phyloP scores from a whole-genome alignment of 2,329 filamentous ascomycete species.

The Penicillium palitans region DNA sequence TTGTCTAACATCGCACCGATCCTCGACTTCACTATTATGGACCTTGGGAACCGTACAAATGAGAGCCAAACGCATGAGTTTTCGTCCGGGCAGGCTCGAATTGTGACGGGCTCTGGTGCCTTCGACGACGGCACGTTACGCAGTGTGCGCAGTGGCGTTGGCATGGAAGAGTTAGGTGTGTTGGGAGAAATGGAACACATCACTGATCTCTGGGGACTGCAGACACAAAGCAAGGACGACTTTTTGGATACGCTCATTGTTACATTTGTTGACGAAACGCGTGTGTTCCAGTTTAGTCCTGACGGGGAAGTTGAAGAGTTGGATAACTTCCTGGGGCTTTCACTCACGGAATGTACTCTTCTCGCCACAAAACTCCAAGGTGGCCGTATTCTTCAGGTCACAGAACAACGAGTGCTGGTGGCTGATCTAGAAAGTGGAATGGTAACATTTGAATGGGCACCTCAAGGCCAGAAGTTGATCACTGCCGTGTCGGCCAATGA shows the following conservation, averaged over 20 bases:
- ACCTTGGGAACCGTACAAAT: constrained; percentile 82
- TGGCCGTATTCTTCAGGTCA: constrained; percentile 73
- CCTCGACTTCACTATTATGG: constrained; percentile 92
- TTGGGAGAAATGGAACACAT: constrained; percentile 76
- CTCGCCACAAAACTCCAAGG: constrained; percentile 65
- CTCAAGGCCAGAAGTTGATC: constrained; percentile 57
- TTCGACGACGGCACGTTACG: constrained; percentile 85
- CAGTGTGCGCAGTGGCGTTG: constrained; percentile 90
- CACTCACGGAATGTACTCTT: constrained; percentile 70
- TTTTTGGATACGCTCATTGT: constrained; percentile 69
- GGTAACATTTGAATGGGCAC: constrained; percentile 49
- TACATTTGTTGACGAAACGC: constrained; percentile 79
- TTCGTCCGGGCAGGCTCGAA: constrained; percentile 88
- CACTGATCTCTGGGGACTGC: constrained; percentile 71
- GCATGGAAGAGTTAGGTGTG: constrained; percentile 81
- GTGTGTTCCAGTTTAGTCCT: constrained; percentile 73
- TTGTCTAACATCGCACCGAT: constrained; percentile 86
- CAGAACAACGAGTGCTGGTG: constrained; percentile 61
- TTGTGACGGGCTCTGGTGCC: constrained; percentile 89
- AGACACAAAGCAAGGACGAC: constrained; percentile 45
- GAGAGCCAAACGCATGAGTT: constrained; percentile 83
- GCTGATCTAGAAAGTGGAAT: constrained; percentile 57
- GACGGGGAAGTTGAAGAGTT: constrained; percentile 84
- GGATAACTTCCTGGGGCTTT: constrained; percentile 70
- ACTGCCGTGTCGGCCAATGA: constrained; percentile 76